These are phyloP conservation scores for Chamaecyparis obtusa DNA, from an alignment of 75 land plant species.

Conservation along the genomic window DNA sequence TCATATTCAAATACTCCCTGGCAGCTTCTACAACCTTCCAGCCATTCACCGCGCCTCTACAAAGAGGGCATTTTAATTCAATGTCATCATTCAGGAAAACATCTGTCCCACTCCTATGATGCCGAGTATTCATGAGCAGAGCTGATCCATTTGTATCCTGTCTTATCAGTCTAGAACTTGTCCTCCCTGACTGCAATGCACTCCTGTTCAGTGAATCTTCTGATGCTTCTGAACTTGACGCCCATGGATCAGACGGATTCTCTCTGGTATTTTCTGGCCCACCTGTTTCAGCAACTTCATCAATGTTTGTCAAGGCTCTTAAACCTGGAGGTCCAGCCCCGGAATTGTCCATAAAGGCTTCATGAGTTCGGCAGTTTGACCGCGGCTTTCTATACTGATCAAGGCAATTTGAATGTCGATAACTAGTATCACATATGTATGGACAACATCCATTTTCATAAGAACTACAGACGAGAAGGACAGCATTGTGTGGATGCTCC, in stretches of 20 bases:
- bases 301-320: background rate
- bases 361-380: background rate
- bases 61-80: conserved; percentile 65
- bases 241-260: background rate
- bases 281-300: conserved; percentile 3
- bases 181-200: conserved; percentile 3
- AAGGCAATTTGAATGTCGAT: conserved; percentile 82
- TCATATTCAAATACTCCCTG: conserved; percentile 54
- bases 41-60: conserved; percentile 62
- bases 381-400: conserved; percentile 55
- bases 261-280: background rate
- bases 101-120: conserved; percentile 1
- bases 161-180: background rate
- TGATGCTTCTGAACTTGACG: conserved; percentile 1
- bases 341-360: background rate
- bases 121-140: background rate
- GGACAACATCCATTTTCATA: conserved; percentile 72
- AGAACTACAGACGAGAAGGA: conserved; percentile 71
- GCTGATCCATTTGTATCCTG: conserved; percentile 1
- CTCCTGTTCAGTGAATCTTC: conserved; percentile 1
- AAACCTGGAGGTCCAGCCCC: background rate
- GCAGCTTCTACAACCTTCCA: conserved; percentile 67
- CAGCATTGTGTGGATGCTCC: conserved; percentile 90
- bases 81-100: background rate
- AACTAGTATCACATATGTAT: conserved; percentile 84